Evolutionary conservation across 2,329 filamentous ascomycete species (phyloP).

Genomic region (Ceratocystis cacaofunesta): DNA sequence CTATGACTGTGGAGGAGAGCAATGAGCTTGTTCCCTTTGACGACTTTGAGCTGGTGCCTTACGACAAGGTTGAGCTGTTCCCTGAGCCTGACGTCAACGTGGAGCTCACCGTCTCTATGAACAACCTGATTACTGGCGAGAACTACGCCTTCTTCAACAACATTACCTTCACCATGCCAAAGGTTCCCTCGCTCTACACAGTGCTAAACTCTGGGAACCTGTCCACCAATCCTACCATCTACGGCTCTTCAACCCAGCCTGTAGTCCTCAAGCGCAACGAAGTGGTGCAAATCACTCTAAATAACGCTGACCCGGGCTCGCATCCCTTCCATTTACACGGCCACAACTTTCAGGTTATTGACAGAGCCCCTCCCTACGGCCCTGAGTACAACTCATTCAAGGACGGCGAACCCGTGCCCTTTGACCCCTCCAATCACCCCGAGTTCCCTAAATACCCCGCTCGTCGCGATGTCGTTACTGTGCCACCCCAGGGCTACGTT

Average conservation of each 20-base stretch:
- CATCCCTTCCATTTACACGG: slow-evolving; percentile 54
- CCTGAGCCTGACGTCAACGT: slow-evolving; percentile 36
- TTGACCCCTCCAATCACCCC: slow-evolving; percentile 27
- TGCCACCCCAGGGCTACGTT: slow-evolving; percentile 34
- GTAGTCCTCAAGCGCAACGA: slow-evolving; percentile 39
- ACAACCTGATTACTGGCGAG: slow-evolving; percentile 40
- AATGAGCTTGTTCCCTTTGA: slow-evolving; percentile 41
- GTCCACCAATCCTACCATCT: slow-evolving; percentile 34
- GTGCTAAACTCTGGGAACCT: slow-evolving; percentile 40
- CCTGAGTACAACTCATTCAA: slow-evolving; percentile 15
- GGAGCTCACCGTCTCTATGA: slow-evolving; percentile 34
- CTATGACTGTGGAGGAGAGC: slow-evolving; percentile 22
- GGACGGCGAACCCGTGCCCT: slow-evolving; percentile 20
- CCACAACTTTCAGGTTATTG: slow-evolving; percentile 40
- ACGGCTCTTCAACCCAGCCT: slow-evolving; percentile 36
- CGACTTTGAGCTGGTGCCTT: slow-evolving; percentile 38
- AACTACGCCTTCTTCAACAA: slow-evolving; percentile 47
- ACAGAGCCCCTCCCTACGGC: slow-evolving; percentile 16
- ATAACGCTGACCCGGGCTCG: slow-evolving; percentile 42
- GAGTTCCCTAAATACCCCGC: slow-evolving; percentile 28
- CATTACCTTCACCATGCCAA: slow-evolving; percentile 46
- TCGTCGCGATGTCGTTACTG: slow-evolving; percentile 34
- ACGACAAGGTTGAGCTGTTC: slow-evolving; percentile 35
- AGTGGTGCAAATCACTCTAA: slow-evolving; percentile 43
- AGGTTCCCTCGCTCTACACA: slow-evolving; percentile 54